Conservation (phyloP, 208 protist genomes). For the Crithidia thermophila region DNA sequence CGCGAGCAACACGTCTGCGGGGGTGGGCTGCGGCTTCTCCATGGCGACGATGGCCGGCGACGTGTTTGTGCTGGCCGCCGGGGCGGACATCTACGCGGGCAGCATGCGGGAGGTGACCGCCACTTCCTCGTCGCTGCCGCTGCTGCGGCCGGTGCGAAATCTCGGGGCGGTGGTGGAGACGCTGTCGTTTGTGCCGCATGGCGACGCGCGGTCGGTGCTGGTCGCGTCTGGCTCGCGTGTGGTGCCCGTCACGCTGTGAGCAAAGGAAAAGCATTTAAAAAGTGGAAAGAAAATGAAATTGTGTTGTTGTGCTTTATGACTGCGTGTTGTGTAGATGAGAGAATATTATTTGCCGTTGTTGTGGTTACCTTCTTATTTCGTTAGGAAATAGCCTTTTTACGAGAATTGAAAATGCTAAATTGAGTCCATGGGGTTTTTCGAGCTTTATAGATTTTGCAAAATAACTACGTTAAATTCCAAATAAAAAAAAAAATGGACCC, state of each 20-base stretch:
- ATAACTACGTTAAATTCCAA: no score
- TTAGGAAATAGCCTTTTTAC: no score
- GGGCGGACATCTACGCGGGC: constrained; percentile 43
- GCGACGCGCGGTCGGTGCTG: constrained; percentile 20
- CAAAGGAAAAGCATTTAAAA: background rate
- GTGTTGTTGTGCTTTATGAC: background rate
- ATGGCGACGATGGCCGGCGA: constrained; percentile 5
- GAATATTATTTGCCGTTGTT: no score
- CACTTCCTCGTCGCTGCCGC: constrained; percentile 10
- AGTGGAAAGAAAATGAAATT: background rate
- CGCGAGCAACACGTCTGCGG: constrained; percentile 5
- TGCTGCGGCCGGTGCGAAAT: constrained; percentile 19
- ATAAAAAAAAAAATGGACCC: no score
- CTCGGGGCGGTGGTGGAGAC: constrained; percentile 22
- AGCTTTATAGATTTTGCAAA: no score
- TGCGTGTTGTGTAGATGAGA: no score
- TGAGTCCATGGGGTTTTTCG: no score
- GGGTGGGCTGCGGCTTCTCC: constrained; percentile 2
- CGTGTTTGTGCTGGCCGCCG: constrained; percentile 21
- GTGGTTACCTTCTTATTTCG: no score
- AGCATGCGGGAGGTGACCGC: constrained; percentile 26
- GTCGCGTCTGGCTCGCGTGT: constrained; percentile 19
- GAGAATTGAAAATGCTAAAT: no score
- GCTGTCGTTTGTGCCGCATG: background rate
- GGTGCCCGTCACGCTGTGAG: constrained; percentile 13